Base-by-base conservation (phyloP, 352 stramenopile genomes). In the Phytopythium aichiense region DNA sequence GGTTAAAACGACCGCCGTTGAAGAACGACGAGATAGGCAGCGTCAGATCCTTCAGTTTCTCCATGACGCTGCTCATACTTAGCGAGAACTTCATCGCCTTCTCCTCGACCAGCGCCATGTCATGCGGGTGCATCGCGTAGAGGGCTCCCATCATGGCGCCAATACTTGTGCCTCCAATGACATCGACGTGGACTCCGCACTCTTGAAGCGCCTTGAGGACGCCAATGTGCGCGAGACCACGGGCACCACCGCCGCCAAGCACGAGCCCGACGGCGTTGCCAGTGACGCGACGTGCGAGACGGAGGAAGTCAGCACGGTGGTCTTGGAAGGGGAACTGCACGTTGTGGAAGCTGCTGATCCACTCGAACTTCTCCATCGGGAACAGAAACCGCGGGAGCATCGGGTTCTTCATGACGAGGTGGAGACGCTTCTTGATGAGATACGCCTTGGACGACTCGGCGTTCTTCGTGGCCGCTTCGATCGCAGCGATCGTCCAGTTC, bases 191-290 rank as follows among this genome's bases (percentile, higher is more conserved):
- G 16, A 98, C 84, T 0, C 91, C 92, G 31, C 85, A 93, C 61
- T 98, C 94, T 51, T 98, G 81, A 30, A 99, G 73, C 4, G 92
- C 94, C 35, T 81, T 82, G 13, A 98, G 74, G 0, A 99, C 90
- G 13, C 95, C 93, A 55, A 99, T 85, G 76, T 99, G 96, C 7
- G 94, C 92, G 5, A 98, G 74, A 15, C 95, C 96, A 63, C 95
- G 70, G 20, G 94, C 94, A 56, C 95, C 96, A 12, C 96, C 96
- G 56, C 94, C 95, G 48, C 94, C 94, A 40, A 99, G 80, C 2
- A 98, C 95, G 11, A 99, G 67, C 7, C 95, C 96, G 25, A 98
- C 81, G 5, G 92, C 87, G 58, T 91, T 93, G 42, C 96, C 95
- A 1, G 94, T 97, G 16, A 99, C 78, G 50, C 91, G 81, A 54